Percentiles rank a stretch among this genome's conserved stretches.
Conservation (phyloP, 129 eudicot species). For the Arctium lappa region DNA sequence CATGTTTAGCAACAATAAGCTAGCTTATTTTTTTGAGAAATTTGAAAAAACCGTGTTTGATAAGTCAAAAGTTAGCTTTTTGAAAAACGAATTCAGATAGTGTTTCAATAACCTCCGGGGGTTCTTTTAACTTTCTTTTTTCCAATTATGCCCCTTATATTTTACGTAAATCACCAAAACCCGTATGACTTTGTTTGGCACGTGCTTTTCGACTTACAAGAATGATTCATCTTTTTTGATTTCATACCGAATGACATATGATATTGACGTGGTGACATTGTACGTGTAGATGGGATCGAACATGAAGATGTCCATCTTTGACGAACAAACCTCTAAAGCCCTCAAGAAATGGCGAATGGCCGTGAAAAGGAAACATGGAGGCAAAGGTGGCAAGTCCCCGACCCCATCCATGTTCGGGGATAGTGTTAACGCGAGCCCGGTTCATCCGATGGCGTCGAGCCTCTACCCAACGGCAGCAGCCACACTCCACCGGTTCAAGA, state of each 20-base stretch:
- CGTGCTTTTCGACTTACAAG: too few species aligned
- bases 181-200: too few species aligned
- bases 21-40: neutral
- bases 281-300: slow-evolving; percentile 70
- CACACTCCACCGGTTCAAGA: slow-evolving; percentile 67
- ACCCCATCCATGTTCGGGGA: slow-evolving; percentile 32
- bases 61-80: too few species aligned
- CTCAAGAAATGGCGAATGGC: slow-evolving; percentile 61
- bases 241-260: neutral
- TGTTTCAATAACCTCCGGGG: too few species aligned
- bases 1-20: neutral
- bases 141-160: neutral
- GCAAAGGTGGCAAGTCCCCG: slow-evolving; percentile 38
- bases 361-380: slow-evolving; percentile 53
- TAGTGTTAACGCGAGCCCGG: slow-evolving; percentile 41
- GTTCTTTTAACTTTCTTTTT: neutral
- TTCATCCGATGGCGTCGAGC: slow-evolving; percentile 45
- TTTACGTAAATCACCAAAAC: neutral
- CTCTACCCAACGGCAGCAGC: slow-evolving; percentile 24
- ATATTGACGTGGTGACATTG: neutral
- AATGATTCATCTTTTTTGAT: too few species aligned
- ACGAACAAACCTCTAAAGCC: slow-evolving; percentile 73
- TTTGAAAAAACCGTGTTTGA: too few species aligned
- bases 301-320: slow-evolving; percentile 79
- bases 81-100: too few species aligned